These are phyloP conservation scores for Gymnopus androsaceus DNA, from an alignment of 1,284 basidiomycete species.

Conservation along the genomic window DNA sequence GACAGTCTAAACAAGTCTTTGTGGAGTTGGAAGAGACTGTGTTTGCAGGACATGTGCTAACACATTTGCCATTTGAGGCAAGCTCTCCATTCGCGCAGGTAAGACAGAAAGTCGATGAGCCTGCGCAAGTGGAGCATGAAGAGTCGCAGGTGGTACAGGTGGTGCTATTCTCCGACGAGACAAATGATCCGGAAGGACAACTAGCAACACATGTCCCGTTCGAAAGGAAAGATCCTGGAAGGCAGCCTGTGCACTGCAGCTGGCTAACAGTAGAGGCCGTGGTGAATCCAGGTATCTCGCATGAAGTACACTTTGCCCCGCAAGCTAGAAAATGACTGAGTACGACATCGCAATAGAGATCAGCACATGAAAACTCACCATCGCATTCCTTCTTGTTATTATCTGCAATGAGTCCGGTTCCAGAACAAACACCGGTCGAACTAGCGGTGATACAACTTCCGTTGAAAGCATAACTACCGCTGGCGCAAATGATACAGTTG, in stretches of 20 bases:
- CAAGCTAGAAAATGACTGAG: constrained; percentile 49
- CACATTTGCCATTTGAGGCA: constrained; percentile 70
- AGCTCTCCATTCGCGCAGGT: constrained; percentile 66
- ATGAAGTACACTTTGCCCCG: constrained; percentile 76
- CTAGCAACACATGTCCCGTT: constrained; percentile 64
- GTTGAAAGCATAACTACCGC: constrained; percentile 59
- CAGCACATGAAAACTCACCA: constrained; percentile 47
- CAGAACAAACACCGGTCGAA: constrained; percentile 68
- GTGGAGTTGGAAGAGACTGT: constrained; percentile 57
- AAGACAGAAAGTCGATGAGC: constrained; percentile 67
- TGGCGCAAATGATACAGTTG: constrained; percentile 67
- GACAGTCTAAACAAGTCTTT: constrained; percentile 69
- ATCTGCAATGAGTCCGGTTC: constrained; percentile 72
- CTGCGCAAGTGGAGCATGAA: constrained; percentile 69
- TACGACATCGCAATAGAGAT: constrained; percentile 4
- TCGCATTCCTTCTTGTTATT: constrained; percentile 80
- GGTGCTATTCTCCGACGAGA: constrained; percentile 67
- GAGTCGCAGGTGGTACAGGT: constrained; percentile 77
- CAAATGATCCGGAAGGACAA: constrained; percentile 73
- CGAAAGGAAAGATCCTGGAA: constrained; percentile 73
- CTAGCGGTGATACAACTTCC: constrained; percentile 68
- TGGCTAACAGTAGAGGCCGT: constrained; percentile 65
- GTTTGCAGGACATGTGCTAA: constrained; percentile 69
- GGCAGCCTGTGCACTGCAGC: constrained; percentile 72
- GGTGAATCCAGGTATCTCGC: constrained; percentile 70